Base-by-base conservation (phyloP, 1,139 yeast species). In the Pichia sp. region DNA sequence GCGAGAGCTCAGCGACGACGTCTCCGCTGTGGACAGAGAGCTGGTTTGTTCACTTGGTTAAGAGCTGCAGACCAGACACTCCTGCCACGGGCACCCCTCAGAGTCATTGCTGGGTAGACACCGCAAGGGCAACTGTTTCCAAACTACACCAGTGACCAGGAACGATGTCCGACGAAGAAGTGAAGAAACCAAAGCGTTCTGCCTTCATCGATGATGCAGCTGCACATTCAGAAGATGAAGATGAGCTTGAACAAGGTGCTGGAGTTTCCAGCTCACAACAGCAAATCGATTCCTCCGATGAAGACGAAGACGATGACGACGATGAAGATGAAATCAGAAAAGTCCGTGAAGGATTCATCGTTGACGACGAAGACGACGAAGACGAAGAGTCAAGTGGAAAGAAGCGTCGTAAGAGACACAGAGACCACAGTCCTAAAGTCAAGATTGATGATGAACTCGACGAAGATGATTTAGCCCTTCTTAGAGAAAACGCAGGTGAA, bases 401-500 rank as follows among this genome's bases (percentile, higher is more conserved):
- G 62, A 65, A 67, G 67, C 58, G 40, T 37, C 47, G 46, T 17
- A 68, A 66, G 65, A 69, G 75, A 70, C 70, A 71, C 69, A 71
- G 70, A 67, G 64, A 53, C 47, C 60, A 55, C 43, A 57, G 50
- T 52, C 52, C 54, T 45, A 60, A 56, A 53, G 67, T 67, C 24
- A 77, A 70, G 19, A 69, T 66, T 20, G 79, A 76, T 42, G 93
- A 85, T 52, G 87, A 83, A 46, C 75, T 93, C 48, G 95, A 94
- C 61, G 97, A 93, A 63, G 99, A 93, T 66, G 99, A 93, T 67
- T 76, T 94, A 60, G 98, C 91, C 57, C 76, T 93, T 51, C 73
- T 93, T 53, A 76, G 90, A 77, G 98, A 93, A 66, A 91, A 91
- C 63, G 80, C 95, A 0, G 97, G 97, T 40, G 86, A 79, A 31